Evolutionary conservation across 805 yeast species (phyloP), one percentile per base, ranked within the genome.

Genomic region (Lachancea mirantina): DNA sequence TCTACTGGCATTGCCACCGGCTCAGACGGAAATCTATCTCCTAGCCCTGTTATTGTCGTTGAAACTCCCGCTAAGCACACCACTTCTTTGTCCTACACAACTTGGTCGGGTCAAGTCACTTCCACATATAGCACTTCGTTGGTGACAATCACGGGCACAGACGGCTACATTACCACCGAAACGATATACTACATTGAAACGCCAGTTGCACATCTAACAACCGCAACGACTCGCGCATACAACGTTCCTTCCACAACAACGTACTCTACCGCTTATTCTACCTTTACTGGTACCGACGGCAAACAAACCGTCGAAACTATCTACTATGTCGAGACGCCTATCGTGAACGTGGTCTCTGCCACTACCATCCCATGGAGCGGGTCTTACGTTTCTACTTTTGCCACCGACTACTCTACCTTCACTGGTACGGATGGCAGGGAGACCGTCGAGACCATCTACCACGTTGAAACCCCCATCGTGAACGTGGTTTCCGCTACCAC

Each of bases 301-400:
- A 24, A 8, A 4, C 30, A 19, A 14, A 38, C 36, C 8, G 32
- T 41, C 14, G 38, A 37, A 26, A 40, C 46, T 1, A 33, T 38
- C 18, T 42, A 42, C 30, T 23, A 20, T 15, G 35, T 41, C 10
- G 28, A 30, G 10, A 28, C 25, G 9, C 16, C 27, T 6, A 18
- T 11, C 26, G 28, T 26, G 15, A 22, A 11, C 15, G 26, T 30
- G 8, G 15, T 13, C 9, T 23, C 30, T 17, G 22, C 36, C 7
- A 33, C 26, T 2, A 26, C 18, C 8, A 25, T 8, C 4, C 20
- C 23, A 18, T 38, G 47, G 45, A 35, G 36, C 25, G 46, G 46
- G 2, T 8, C 23, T 11, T 10, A 11, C 7, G 32, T 30, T 5
- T 26, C 30, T 7, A 39, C 39, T 16, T 28, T 24, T 11, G 28